These are phyloP conservation scores for Eleusine indica DNA, from an alignment of 176 grass and related monocot species.

Conservation along the genomic window DNA sequence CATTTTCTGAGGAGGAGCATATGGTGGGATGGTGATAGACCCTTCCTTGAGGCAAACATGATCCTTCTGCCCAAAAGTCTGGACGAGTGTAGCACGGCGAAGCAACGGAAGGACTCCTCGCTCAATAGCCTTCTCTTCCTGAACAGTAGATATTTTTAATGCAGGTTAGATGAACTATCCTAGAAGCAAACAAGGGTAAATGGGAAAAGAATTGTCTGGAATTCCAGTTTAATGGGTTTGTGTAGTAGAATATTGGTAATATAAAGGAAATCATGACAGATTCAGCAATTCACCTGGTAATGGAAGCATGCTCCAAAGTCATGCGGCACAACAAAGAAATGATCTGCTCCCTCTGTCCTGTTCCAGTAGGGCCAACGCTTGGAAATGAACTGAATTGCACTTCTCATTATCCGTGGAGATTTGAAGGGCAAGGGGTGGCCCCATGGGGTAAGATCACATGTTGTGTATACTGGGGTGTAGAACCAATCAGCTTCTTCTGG, in stretches of 20 bases:
- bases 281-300: constrained; percentile 44
- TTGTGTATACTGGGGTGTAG: constrained; percentile 69
- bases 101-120: constrained; percentile 68
- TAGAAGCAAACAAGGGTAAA: constrained; percentile 8
- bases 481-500: constrained; percentile 83
- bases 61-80: constrained; percentile 75
- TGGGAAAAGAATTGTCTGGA: not conserved
- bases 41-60: constrained; percentile 76
- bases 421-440: constrained; percentile 77
- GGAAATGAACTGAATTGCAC: constrained; percentile 61
- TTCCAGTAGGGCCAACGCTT: constrained; percentile 74
- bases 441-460: constrained; percentile 64
- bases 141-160: constrained; percentile 8
- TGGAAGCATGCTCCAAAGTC: constrained; percentile 75
- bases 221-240: not conserved
- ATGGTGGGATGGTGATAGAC: constrained; percentile 74
- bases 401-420: constrained; percentile 74
- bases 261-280: not conserved
- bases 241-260: not conserved
- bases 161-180: constrained; percentile 19
- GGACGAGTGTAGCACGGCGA: constrained; percentile 58
- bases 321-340: constrained; percentile 69
- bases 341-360: constrained; percentile 56
- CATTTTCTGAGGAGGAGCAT: constrained; percentile 71
- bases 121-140: constrained; percentile 70